A percentile compares a stretch with the other conserved stretches of the same genome.
Evolutionary conservation across 306 rosid genomes (phyloP).

Genomic region (Leucaena leucocephala): DNA sequence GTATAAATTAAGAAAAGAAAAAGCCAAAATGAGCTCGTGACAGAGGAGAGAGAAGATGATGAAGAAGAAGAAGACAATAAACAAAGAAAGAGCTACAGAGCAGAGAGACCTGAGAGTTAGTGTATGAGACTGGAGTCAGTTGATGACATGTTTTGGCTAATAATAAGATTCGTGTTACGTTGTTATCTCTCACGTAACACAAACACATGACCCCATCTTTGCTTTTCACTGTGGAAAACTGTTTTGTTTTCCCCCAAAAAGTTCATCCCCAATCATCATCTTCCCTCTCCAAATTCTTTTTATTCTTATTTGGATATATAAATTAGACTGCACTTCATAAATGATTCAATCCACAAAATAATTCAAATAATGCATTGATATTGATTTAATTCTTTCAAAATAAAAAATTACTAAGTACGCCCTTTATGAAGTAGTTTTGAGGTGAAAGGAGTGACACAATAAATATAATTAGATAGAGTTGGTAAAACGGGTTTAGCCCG

Average conservation of each 20-base stretch:
- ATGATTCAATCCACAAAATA: no score
- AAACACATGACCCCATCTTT: neutral
- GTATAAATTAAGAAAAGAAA: slow-evolving; percentile 9
- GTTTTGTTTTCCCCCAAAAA: neutral
- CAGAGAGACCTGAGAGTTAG: slow-evolving; percentile 35
- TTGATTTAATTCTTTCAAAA: neutral
- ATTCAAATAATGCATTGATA: no score
- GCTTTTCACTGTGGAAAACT: neutral
- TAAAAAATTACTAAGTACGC: neutral
- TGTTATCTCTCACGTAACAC: slow-evolving; percentile 1
- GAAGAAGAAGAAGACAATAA: neutral
- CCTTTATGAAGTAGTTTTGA: neutral
- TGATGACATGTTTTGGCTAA: slow-evolving; percentile 22
- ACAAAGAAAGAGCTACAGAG: neutral
- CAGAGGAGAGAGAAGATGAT: neutral
- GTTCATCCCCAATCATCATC: neutral
- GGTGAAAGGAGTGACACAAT: neutral
- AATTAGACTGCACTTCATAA: no score
- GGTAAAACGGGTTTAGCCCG: no score
- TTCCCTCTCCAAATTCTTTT: neutral
- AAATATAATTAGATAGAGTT: no score
- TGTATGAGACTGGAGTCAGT: slow-evolving; percentile 22
- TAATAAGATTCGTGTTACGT: neutral
- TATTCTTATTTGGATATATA: neutral
- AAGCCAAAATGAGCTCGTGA: slow-evolving; percentile 32